Conservation (phyloP, 176 grass and related monocot genomes). For the Leersia perrieri region DNA sequence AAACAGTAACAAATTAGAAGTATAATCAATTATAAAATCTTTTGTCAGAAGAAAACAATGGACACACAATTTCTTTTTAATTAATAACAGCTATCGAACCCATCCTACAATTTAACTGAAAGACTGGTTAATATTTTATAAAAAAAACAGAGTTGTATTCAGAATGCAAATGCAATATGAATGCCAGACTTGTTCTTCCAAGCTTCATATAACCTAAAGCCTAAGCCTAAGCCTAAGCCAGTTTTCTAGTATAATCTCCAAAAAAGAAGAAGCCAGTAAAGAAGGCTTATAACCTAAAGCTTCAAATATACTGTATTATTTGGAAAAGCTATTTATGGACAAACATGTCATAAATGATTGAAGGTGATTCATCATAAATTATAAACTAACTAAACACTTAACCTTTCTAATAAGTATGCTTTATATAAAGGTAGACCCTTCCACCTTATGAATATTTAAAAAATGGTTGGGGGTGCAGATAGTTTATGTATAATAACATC, state of each 20-base stretch:
- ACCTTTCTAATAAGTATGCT: not conserved
- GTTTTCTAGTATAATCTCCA: not conserved
- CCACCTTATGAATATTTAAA: not conserved
- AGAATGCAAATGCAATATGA: slow-evolving; percentile 20
- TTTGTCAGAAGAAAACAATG: not conserved
- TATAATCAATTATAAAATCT: not conserved
- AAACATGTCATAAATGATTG: not conserved
- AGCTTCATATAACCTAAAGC: not conserved
- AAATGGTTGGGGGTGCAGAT: not conserved
- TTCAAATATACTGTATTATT: not conserved
- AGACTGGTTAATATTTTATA: not conserved
- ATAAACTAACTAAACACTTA: not conserved
- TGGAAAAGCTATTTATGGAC: not conserved
- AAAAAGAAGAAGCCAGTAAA: not conserved
- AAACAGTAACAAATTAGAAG: slow-evolving; percentile 6
- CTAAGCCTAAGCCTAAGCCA: not conserved
- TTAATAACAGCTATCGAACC: not conserved
- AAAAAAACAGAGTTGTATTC: not conserved
- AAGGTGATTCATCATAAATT: not conserved
- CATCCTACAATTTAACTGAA: not conserved
- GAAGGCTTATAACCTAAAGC: not conserved
- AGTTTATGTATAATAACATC: not conserved
- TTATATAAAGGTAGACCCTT: not conserved
- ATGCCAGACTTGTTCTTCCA: not conserved
- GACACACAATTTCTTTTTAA: not conserved